Evolutionary conservation across 495 filamentous ascomycete species (phyloP), one percentile per base, ranked within the genome.

Genomic region (Penicillium riverlandense): DNA sequence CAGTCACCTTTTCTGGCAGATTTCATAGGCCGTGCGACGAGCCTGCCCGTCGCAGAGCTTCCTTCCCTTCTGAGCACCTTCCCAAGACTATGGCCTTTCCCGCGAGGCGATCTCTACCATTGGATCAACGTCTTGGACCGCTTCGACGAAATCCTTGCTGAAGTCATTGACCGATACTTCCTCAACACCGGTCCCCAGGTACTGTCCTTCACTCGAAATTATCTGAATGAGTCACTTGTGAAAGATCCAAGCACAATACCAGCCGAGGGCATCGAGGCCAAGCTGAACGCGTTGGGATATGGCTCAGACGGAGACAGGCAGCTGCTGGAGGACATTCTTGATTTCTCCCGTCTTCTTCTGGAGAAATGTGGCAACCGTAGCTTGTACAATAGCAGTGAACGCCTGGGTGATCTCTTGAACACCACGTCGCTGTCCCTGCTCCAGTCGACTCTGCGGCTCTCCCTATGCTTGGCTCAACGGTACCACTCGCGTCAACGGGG

Each of bases 351-450:
- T 43, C 75, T 95, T 46, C 75, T 99, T 11, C 69, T 96, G 33
- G 86, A 96, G 59, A 92, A 92, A 58, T 97, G 94, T 70, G 94
- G 92, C 43, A 99, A 99, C 54, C 78, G 94, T 53, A 96, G 91
- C 68, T 78, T 99, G 38, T 99, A 99, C 59, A 84, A 79, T 44
- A 97, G 94, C 67, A 96, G 91, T 53, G 74, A 80, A 46, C 86
- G 90, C 44, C 69, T 99, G 30, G 87, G 88, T 51, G 83, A 88
- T 53, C 74, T 99, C 31, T 76, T 99, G 44, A 87, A 94, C 55
- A 90, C 84, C 29, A 92, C 89, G 3, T 88, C 84, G 35, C 71
- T 90, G 22, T 77, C 79, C 38, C 75, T 99, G 15, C 69, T 97
- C 29, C 76, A 81, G 47, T 71, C 75, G 12, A 82, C 86, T 2